These are phyloP conservation scores for Macrotyloma uniflorum DNA, from an alignment of 306 rosid genomes.

Conservation along the genomic window DNA sequence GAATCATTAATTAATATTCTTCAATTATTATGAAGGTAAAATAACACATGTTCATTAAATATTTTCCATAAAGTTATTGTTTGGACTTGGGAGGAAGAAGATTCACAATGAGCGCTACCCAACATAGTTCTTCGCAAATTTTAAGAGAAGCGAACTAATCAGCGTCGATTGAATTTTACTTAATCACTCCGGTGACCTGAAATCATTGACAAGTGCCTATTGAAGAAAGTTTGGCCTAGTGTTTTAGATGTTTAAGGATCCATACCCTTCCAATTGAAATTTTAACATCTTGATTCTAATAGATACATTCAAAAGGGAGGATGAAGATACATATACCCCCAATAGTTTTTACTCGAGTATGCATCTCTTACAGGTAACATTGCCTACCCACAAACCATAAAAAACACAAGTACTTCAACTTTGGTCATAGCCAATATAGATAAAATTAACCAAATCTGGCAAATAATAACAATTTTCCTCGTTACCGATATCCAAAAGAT, in stretches of 20 bases:
- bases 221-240: too few species aligned
- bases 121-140: too few species aligned
- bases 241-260: too few species aligned
- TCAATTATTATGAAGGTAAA: too few species aligned
- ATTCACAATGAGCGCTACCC: too few species aligned
- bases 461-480: constrained; percentile 35
- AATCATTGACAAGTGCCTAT: not conserved
- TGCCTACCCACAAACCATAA: constrained; percentile 24
- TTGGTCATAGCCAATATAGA: constrained; percentile 33
- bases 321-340: constrained; percentile 14
- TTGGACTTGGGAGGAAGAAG: too few species aligned
- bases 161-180: too few species aligned
- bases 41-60: too few species aligned
- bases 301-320: not conserved
- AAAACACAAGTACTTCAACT: constrained; percentile 35
- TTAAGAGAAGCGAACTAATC: too few species aligned
- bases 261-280: not conserved
- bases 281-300: not conserved
- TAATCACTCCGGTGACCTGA: not conserved
- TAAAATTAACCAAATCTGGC: constrained; percentile 37
- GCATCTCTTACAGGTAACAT: constrained; percentile 13
- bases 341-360: constrained; percentile 1
- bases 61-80: too few species aligned
- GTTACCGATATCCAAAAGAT: constrained; percentile 25
- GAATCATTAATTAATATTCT: too few species aligned